Evolutionary conservation across 2,329 filamentous ascomycete species (phyloP).

Genomic region (Helminthosporium solani): DNA sequence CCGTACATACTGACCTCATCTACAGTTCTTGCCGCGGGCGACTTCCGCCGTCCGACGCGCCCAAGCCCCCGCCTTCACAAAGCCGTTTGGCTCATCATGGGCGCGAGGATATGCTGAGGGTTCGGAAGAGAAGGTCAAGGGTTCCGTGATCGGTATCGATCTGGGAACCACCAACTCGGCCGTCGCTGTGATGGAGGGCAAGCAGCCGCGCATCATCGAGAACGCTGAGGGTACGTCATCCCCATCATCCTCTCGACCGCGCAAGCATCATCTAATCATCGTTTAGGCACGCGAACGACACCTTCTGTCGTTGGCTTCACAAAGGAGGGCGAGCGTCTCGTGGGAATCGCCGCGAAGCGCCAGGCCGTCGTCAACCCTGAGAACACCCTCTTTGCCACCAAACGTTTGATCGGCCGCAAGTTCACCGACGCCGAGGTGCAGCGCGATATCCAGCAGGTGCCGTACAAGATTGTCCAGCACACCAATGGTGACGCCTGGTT

Average conservation of each 20-base stretch:
- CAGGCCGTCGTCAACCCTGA: conserved; percentile 98
- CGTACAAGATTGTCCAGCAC: conserved; percentile 98
- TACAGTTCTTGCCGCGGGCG: conserved; percentile 68
- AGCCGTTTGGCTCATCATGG: conserved; percentile 71
- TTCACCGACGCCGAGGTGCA: conserved; percentile 92
- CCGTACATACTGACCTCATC: conserved; percentile 28
- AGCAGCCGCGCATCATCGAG: conserved; percentile 92
- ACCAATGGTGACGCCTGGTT: conserved; percentile 96
- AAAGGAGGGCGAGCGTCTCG: conserved; percentile 91
- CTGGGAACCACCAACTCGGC: conserved; percentile 97
- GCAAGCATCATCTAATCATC: conserved; percentile 2
- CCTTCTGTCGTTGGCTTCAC: conserved; percentile 95
- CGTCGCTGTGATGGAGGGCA: conserved; percentile 97
- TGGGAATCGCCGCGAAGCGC: conserved; percentile 96
- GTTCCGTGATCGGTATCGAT: conserved; percentile 97
- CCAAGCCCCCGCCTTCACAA: conserved; percentile 63
- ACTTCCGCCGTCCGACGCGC: conserved; percentile 64
- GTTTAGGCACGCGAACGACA: conserved; percentile 77
- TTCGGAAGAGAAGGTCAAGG: conserved; percentile 80
- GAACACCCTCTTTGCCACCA: conserved; percentile 97
- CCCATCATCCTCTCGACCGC: conserved; percentile 1
- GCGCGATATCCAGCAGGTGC: conserved; percentile 95
- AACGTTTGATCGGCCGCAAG: conserved; percentile 97
- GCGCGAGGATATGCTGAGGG: conserved; percentile 72
- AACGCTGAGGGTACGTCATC: conserved; percentile 77